Conservation (phyloP, 257 asterid genomes). For the Primulina eburnea region DNA sequence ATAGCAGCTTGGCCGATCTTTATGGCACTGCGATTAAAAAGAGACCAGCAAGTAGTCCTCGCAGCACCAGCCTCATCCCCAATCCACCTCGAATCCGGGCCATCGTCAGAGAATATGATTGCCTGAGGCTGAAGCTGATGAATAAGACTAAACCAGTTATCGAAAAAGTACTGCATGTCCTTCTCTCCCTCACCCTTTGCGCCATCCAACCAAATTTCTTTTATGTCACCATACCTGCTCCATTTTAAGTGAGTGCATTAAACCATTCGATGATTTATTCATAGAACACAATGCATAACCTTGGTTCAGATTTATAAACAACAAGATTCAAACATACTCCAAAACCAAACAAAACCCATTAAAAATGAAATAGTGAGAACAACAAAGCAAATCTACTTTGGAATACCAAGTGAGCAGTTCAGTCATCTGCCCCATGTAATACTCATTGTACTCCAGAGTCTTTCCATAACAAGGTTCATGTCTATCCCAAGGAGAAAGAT, state of each 20-base stretch:
- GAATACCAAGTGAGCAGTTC: slow-evolving; percentile 80
- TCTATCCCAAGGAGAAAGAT: slow-evolving; percentile 98
- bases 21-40: slow-evolving; percentile 57
- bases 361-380: background rate
- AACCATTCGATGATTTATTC: background rate
- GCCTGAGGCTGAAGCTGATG: slow-evolving; percentile 86
- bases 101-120: slow-evolving; percentile 81
- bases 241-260: slow-evolving; percentile 10
- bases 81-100: slow-evolving; percentile 93
- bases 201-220: slow-evolving; percentile 79
- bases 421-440: slow-evolving; percentile 89
- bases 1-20: slow-evolving; percentile 47
- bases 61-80: slow-evolving; percentile 85
- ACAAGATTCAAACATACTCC: slow-evolving; percentile 6
- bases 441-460: slow-evolving; percentile 77
- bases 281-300: background rate
- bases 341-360: background rate
- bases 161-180: slow-evolving; percentile 88
- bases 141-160: slow-evolving; percentile 75
- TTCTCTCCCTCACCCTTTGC: slow-evolving; percentile 93
- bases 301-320: background rate
- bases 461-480: slow-evolving; percentile 77
- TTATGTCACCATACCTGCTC: slow-evolving; percentile 72
- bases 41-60: slow-evolving; percentile 91
- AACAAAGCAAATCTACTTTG: slow-evolving; percentile 14